These are phyloP conservation scores for Heliosperma pusillum DNA, from an alignment of 148 eudicot genomes.

Conservation along the genomic window DNA sequence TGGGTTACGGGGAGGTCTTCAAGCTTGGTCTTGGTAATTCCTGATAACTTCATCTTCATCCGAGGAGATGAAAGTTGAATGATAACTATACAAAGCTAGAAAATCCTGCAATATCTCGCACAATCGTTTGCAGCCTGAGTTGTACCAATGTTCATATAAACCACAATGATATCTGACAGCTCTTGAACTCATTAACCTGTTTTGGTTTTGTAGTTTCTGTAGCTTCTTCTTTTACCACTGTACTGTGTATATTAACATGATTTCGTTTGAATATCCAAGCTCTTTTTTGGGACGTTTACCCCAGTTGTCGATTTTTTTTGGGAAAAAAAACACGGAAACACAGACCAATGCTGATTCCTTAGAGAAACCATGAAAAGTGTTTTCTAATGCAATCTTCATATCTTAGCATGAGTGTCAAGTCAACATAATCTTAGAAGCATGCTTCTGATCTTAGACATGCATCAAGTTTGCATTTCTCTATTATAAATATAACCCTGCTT, in stretches of 20 bases:
- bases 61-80: not conserved
- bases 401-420: conserved; percentile 36
- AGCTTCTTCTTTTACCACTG: conserved; percentile 3
- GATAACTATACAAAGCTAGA: not conserved
- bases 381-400: conserved; percentile 32
- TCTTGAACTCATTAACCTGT: not conserved
- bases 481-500: conserved; percentile 16
- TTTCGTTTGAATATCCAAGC: not conserved
- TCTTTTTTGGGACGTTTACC: not conserved
- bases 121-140: not conserved
- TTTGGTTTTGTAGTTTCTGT: not conserved
- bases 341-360: not conserved
- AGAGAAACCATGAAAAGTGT: conserved; percentile 28
- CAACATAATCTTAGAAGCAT: conserved; percentile 33
- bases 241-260: not conserved
- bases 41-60: conserved; percentile 13
- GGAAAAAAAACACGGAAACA: not conserved
- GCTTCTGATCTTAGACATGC: conserved; percentile 4
- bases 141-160: conserved; percentile 21
- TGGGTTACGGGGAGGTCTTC: not conserved
- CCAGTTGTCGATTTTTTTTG: not conserved
- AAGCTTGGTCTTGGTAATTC: not conserved
- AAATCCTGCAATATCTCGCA: not conserved
- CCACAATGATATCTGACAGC: not conserved
- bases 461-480: not conserved